phyloP scores from a whole-genome alignment of 768 basidiomycete species.

The Russula virescens region DNA sequence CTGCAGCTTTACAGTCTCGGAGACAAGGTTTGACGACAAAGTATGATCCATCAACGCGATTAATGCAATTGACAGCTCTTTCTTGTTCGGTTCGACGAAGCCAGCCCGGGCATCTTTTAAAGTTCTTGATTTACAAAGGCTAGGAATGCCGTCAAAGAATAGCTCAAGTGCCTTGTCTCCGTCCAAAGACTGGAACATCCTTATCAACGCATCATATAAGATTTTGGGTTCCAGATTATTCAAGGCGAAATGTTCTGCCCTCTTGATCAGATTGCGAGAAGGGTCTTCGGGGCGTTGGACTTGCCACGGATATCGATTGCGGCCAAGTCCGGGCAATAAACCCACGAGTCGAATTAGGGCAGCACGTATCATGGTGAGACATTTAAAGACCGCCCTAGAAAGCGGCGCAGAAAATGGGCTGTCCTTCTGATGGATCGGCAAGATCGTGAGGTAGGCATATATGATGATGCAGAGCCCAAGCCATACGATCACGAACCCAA shows the following conservation, averaged over 20 bases:
- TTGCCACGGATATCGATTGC: background rate
- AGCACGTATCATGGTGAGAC: constrained; percentile 1
- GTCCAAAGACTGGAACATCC: constrained; percentile 1
- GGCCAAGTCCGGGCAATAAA: too few relatives aligned
- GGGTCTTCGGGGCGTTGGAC: background rate
- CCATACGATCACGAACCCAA: constrained; percentile 11
- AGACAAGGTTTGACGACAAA: constrained; percentile 1
- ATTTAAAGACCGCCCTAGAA: background rate
- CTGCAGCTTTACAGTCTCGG: background rate
- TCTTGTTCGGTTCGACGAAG: background rate
- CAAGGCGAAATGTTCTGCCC: background rate
- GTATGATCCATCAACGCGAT: constrained; percentile 8
- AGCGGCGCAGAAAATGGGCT: constrained; percentile 12
- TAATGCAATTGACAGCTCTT: background rate
- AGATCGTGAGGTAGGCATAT: constrained; percentile 21
- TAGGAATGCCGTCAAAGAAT: constrained; percentile 12
- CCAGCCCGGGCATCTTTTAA: background rate
- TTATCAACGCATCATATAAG: background rate
- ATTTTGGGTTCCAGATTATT: background rate
- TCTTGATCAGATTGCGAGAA: constrained; percentile 1
- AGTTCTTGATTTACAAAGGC: constrained; percentile 1
- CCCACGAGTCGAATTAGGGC: background rate
- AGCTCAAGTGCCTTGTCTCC: constrained; percentile 9
- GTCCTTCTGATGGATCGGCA: constrained; percentile 11
- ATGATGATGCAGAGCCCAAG: constrained; percentile 13